Base-by-base conservation (phyloP, 768 basidiomycete species). In the Fomitopsis pulvina region DNA sequence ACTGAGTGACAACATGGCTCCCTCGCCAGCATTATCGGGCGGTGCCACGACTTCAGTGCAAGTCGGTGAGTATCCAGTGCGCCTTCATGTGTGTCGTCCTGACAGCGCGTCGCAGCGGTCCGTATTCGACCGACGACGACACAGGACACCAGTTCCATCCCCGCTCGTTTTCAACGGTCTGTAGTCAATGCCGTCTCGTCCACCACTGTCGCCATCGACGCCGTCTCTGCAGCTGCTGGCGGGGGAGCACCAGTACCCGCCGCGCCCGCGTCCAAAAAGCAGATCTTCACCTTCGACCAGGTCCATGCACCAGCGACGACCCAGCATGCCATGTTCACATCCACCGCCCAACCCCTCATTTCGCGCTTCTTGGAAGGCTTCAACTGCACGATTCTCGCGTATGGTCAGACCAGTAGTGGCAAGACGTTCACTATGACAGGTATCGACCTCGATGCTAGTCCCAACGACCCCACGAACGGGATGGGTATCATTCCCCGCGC, bases 401-500 rank as follows among this genome's bases (percentile, higher is more conserved):
- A 99, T 68, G 95, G 95, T 30, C 95, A 97, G 67, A 97, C 95
- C 2, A 90, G 88, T 57, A 92, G 89, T 56, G 95, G 95, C 51
- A 99, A 99, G 71, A 93, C 91, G 0, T 93, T 92, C 67, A 92
- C 95, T 38, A 98, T 98, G 96, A 94, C 95, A 26, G 95, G 95
- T 45, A 74, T 91, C 46, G 92, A 95, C 70, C 77, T 95, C 37
- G 91, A 94, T 55, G 79, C 82, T 32, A 87, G 92, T 72, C 87
- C 85, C 54, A 77, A 78, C n/a, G 87, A 89, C 64, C 77, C 86
- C 48, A 76, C 76, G 61, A 90, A 87, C 63, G 80, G 80, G 61
- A 91, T 93, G 80, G 96, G 96, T 38, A 92, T 99, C 62, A 92
- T 97, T 57, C 96, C 96, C 42, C 77, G 96, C 56, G 90, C 96